Conservation (phyloP, 805 yeast species). For the Hanseniaspora clermontiae region DNA sequence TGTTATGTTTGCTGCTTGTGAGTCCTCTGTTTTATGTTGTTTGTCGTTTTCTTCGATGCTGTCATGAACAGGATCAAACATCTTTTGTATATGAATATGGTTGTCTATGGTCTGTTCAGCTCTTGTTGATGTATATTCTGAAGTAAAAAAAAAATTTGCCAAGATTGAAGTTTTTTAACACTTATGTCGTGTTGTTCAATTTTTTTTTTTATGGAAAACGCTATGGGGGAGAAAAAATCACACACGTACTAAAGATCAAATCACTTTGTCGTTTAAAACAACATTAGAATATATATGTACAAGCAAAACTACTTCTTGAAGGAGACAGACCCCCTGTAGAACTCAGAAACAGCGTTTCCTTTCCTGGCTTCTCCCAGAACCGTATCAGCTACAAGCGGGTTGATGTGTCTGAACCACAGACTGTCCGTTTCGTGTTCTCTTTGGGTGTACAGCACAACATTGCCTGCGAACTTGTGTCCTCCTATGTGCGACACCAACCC, state of each 20-base stretch:
- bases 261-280: too few relatives aligned
- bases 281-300: too few relatives aligned
- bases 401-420: constrained; percentile 69
- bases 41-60: constrained; percentile 7
- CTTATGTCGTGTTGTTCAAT: too few relatives aligned
- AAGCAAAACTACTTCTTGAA: neutral
- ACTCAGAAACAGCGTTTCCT: constrained; percentile 40
- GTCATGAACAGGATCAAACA: constrained; percentile 11
- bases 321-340: constrained; percentile 38
- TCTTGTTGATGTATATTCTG: too few relatives aligned
- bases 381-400: constrained; percentile 54
- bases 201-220: too few relatives aligned
- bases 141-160: too few relatives aligned
- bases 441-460: constrained; percentile 44
- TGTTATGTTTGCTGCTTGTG: neutral
- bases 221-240: too few relatives aligned
- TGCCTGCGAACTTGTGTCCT: constrained; percentile 80
- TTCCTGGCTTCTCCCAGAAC: constrained; percentile 44
- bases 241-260: too few relatives aligned
- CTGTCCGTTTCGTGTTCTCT: constrained; percentile 20
- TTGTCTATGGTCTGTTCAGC: too few relatives aligned
- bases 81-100: too few relatives aligned
- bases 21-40: neutral
- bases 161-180: too few relatives aligned
- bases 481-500: constrained; percentile 68